Conservation (phyloP, 176 grass and related monocot species). For the Oryza glumipatula region DNA sequence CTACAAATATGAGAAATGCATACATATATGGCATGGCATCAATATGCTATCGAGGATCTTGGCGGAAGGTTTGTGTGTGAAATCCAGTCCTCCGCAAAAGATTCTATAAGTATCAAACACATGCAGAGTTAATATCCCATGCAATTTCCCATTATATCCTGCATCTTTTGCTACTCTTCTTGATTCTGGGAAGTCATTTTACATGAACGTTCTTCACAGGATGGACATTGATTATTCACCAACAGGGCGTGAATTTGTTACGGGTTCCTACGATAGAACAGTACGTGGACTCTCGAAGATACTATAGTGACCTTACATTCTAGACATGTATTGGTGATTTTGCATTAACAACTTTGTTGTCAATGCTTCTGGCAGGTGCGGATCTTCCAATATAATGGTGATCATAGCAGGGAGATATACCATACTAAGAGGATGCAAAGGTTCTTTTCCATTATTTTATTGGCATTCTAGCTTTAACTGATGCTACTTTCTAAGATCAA, state of each 20-base stretch:
- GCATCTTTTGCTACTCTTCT: background rate
- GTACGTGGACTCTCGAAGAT: constrained; percentile 40
- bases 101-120: background rate
- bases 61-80: background rate
- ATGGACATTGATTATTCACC: constrained; percentile 99
- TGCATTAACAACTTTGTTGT: background rate
- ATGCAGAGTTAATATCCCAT: constrained; percentile 3
- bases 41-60: background rate
- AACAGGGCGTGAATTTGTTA: constrained; percentile 95
- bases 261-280: constrained; percentile 98
- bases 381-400: constrained; percentile 80
- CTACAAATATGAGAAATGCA: background rate
- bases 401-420: constrained; percentile 97
- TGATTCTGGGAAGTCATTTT: constrained; percentile 17
- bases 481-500: constrained; percentile 12
- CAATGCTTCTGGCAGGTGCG: constrained; percentile 70
- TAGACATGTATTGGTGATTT: constrained; percentile 29
- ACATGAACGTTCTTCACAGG: constrained; percentile 56
- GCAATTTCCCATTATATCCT: constrained; percentile 20
- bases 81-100: background rate
- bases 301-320: constrained; percentile 28
- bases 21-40: background rate
- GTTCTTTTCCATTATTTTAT: constrained; percentile 41
- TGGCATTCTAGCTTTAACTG: background rate
- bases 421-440: constrained; percentile 99